A percentile compares a stretch with the other conserved stretches of the same genome.
Conservation (phyloP, 768 basidiomycete species). For the Naematelia encephala region DNA sequence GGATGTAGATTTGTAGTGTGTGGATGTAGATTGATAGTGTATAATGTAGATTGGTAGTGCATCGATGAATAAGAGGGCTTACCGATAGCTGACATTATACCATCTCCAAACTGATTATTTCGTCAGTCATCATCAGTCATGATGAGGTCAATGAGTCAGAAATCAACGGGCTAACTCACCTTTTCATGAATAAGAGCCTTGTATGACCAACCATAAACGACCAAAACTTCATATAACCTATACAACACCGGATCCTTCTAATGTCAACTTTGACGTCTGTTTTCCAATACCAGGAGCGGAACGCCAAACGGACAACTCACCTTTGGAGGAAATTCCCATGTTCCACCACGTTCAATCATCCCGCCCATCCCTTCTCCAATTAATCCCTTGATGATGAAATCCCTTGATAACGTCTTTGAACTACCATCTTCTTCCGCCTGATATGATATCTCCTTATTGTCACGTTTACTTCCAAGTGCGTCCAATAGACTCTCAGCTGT, state of each 20-base stretch:
- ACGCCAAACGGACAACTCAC: slow-evolving; percentile 12
- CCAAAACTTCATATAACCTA: slow-evolving; percentile 43
- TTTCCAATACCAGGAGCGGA: too few species aligned
- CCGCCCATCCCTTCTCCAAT: slow-evolving; percentile 22
- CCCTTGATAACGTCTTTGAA: slow-evolving; percentile 12
- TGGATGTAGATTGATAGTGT: not conserved
- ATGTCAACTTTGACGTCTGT: too few species aligned
- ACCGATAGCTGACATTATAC: slow-evolving; percentile 48
- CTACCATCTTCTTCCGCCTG: slow-evolving; percentile 5
- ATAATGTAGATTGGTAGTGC: not conserved
- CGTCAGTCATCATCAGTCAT: not conserved
- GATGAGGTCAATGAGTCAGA: not conserved
- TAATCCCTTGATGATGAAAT: slow-evolving; percentile 13
- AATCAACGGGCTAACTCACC: slow-evolving; percentile 6
- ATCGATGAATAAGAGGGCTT: not conserved
- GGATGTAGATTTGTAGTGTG: slow-evolving; percentile 1
- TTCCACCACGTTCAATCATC: slow-evolving; percentile 34
- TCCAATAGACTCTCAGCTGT: slow-evolving; percentile 25
- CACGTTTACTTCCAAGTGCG: slow-evolving; percentile 5
- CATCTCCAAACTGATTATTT: slow-evolving; percentile 41
- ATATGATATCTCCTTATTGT: slow-evolving; percentile 2
- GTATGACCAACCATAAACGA: slow-evolving; percentile 47
- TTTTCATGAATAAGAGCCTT: slow-evolving; percentile 48
- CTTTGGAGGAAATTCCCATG: slow-evolving; percentile 42
- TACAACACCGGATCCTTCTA: slow-evolving; percentile 46